Conservation (phyloP, 225 moss, liverwort and hornwort genomes). For the Ulota crispa region DNA sequence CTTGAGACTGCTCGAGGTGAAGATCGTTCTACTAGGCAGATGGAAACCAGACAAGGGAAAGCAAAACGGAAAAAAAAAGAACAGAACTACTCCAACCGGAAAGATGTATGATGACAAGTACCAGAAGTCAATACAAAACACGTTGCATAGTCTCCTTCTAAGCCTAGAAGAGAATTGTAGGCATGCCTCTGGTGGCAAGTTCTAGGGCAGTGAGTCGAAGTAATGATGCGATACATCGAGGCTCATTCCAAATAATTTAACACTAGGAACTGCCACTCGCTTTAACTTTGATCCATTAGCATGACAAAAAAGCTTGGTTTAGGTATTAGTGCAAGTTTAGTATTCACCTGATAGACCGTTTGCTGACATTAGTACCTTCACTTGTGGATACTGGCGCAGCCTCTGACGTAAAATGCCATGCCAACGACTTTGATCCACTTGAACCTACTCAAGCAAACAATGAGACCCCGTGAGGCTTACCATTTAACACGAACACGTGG, state of each 20-base stretch:
- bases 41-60: background rate
- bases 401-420: slow-evolving; percentile 97
- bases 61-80: background rate
- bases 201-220: background rate
- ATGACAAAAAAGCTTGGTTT: background rate
- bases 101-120: background rate
- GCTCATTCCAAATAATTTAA: too few relatives aligned
- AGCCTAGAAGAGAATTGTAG: background rate
- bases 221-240: background rate
- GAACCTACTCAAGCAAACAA: slow-evolving; percentile 50
- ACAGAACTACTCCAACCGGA: background rate
- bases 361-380: slow-evolving; percentile 56
- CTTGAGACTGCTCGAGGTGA: background rate
- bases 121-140: background rate
- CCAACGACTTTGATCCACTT: slow-evolving; percentile 76
- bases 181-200: background rate
- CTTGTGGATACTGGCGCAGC: slow-evolving; percentile 65
- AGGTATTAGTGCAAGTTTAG: background rate
- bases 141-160: background rate
- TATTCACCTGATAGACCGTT: slow-evolving; percentile 48
- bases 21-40: background rate
- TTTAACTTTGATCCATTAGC: background rate
- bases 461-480: background rate
- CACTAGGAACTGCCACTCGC: background rate
- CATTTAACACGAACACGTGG: background rate